Evolutionary conservation across 129 eudicot species (phyloP).

Genomic region (Ambrosia trifida): DNA sequence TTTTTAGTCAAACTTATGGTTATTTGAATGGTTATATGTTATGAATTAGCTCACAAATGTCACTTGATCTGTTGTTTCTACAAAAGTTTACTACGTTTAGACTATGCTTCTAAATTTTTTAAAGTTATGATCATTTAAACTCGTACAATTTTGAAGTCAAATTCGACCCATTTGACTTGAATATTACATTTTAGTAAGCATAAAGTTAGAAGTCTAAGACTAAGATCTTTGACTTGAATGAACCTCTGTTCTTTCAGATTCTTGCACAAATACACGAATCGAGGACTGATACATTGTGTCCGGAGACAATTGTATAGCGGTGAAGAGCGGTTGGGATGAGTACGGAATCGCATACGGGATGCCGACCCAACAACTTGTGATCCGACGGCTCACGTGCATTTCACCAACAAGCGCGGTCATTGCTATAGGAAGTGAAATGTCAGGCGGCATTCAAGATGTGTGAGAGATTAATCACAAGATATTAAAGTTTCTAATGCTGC

Average conservation of each 20-base stretch:
- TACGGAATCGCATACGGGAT: conserved; percentile 69
- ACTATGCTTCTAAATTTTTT: neutral
- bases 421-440: conserved; percentile 93
- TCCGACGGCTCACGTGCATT: conserved; percentile 83
- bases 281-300: conserved; percentile 97
- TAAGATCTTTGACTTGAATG: neutral
- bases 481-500: conserved; percentile 43
- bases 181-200: neutral
- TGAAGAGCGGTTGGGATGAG: conserved; percentile 98
- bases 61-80: neutral
- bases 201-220: neutral
- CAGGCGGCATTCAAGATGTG: conserved; percentile 76
- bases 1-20: neutral
- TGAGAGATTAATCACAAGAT: conserved; percentile 34
- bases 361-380: conserved; percentile 76
- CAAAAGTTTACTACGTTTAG: neutral
- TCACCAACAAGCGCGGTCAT: conserved; percentile 88
- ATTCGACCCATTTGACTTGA: neutral
- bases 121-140: neutral
- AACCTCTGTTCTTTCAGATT: conserved; percentile 46
- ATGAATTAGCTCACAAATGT: neutral
- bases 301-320: conserved; percentile 89
- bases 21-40: too few relatives aligned
- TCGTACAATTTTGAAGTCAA: conserved; percentile 2
- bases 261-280: conserved; percentile 84